phyloP scores from a whole-genome alignment of 139 green algal genomes.

The Raphidocelis subcapitata region DNA sequence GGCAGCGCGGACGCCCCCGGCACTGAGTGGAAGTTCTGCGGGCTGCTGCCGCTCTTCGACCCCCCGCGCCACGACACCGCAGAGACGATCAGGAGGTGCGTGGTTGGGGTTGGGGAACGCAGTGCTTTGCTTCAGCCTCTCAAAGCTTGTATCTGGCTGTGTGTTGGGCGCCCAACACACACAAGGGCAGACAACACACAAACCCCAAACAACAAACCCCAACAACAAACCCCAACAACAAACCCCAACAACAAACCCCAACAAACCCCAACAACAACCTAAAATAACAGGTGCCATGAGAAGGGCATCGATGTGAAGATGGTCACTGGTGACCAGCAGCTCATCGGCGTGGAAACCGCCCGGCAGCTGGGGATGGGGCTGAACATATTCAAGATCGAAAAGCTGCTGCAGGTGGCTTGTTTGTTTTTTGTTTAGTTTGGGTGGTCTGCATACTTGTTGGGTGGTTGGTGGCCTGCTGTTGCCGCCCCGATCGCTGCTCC shows the following conservation, averaged over 20 bases:
- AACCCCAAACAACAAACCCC: too few relatives aligned
- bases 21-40: slow-evolving; percentile 64
- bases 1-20: slow-evolving; percentile 27
- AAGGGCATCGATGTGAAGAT: slow-evolving; percentile 82
- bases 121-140: too few relatives aligned
- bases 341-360: slow-evolving; percentile 86
- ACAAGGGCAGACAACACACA: too few relatives aligned
- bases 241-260: too few relatives aligned
- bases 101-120: neutral
- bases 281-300: neutral
- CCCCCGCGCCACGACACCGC: slow-evolving; percentile 84
- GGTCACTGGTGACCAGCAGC: slow-evolving; percentile 85
- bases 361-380: slow-evolving; percentile 82
- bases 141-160: too few relatives aligned
- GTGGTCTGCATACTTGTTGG: neutral
- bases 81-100: slow-evolving; percentile 73
- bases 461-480: neutral
- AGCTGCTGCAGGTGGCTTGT: slow-evolving; percentile 35
- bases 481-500: neutral
- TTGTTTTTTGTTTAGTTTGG: neutral
- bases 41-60: slow-evolving; percentile 80
- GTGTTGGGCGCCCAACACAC: too few relatives aligned
- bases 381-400: slow-evolving; percentile 60
- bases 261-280: too few relatives aligned
- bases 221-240: too few relatives aligned